These are phyloP conservation scores for Primulina eburnea DNA, from an alignment of 257 asterid species.

Conservation along the genomic window DNA sequence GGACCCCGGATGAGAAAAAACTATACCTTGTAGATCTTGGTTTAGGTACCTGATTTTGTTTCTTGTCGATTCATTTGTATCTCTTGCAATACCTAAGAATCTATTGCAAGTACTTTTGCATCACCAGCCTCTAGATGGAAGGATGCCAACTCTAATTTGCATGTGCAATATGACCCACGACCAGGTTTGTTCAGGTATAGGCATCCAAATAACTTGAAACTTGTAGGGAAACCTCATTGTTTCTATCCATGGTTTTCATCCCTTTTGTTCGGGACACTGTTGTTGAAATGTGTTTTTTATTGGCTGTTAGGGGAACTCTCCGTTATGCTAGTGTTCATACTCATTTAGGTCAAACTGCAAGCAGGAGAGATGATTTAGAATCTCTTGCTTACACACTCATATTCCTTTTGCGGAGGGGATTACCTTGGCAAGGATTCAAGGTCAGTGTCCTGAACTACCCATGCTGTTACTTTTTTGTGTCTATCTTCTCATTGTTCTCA, in stretches of 20 bases:
- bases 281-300: conserved; percentile 6
- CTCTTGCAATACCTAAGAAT: neutral
- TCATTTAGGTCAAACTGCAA: conserved; percentile 65
- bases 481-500: conserved; percentile 8
- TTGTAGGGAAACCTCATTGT: neutral
- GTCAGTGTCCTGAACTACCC: conserved; percentile 27
- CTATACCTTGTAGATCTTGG: conserved; percentile 76
- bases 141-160: conserved; percentile 53
- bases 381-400: conserved; percentile 62
- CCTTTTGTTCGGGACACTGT: neutral
- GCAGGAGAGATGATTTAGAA: conserved; percentile 63
- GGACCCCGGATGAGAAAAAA: conserved; percentile 72
- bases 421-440: conserved; percentile 70
- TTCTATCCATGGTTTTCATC: conserved; percentile 2
- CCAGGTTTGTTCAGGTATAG: conserved; percentile 70
- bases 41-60: conserved; percentile 41
- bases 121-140: conserved; percentile 69
- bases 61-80: neutral
- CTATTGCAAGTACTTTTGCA: conserved; percentile 7
- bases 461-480: conserved; percentile 1
- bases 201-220: too few relatives aligned
- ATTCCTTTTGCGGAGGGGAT: conserved; percentile 55
- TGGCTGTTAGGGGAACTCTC: conserved; percentile 50
- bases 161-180: conserved; percentile 73
- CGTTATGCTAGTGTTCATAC: conserved; percentile 68